Evolutionary conservation across 1,139 yeast genomes (phyloP), one percentile per base, ranked within the genome.

Genomic region (Lodderomyces elongisporus): DNA sequence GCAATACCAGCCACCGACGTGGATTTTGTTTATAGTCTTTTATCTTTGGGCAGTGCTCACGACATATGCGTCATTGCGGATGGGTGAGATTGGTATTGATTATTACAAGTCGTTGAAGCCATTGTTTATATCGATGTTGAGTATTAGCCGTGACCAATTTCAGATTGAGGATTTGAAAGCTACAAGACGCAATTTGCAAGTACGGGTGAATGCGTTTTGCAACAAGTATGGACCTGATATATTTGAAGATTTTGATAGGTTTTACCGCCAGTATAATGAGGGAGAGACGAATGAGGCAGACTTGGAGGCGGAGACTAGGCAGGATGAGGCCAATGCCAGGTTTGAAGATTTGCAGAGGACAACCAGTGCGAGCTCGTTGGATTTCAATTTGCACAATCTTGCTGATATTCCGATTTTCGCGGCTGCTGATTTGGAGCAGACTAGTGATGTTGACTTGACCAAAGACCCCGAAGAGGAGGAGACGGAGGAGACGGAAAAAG

Each of bases 191-290:
- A 65, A 62, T 31, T 63, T 87, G 36, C 72, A 82, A 2, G 58
- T 54, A 27, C 72, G 76, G 41, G 83, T 87, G 28, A 76, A 85
- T 10, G 77, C 74, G 23, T 65, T 79, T 17, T 83, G 88, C 42
- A 79, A 84, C 49, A 72, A 70, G 32, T 70, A 79, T 37, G 95
- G 95, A 0, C 94, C 95, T 0, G 71, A 74, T 45, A 56, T 87
- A 41, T 87, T 79, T 62, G 85, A 88, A 9, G 95, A 87, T 54
- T 66, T 56, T 40, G 57, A 56, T 25, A 46, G 51, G 27, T 57
- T 67, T 33, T 63, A 63, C 46, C 37, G 48, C 14, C 49, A 53
- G 35, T 60, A 58, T 44, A 55, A 55, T 35, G 25, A 32, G 6
- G 44, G 38, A 3, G 44, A 41, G n/a, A 36, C 26, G 9, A 10